Percentiles rank a stretch among this genome's conserved stretches.
phyloP scores from a whole-genome alignment of 2,329 filamentous ascomycete genomes.

The Bipolaris oryzae region DNA sequence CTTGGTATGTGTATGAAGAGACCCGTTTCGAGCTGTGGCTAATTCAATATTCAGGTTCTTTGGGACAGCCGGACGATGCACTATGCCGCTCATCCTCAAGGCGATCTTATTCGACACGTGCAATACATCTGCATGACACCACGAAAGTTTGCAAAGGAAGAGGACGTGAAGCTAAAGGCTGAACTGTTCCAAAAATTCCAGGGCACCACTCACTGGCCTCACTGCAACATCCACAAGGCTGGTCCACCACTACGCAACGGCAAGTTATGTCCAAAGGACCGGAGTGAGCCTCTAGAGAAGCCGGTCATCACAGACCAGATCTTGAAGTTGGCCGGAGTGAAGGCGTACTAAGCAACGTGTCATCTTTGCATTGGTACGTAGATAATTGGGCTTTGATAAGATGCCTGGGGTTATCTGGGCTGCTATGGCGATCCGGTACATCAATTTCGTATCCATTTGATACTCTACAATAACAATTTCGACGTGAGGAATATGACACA shows the following conservation, averaged over 20 bases:
- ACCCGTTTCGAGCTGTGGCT: slow-evolving; percentile 14
- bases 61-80: slow-evolving; percentile 58
- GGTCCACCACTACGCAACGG: slow-evolving; percentile 18
- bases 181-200: slow-evolving; percentile 23
- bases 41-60: slow-evolving; percentile 21
- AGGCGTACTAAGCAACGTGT: background rate
- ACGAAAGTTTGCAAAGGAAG: slow-evolving; percentile 15
- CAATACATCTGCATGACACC: slow-evolving; percentile 35
- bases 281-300: slow-evolving; percentile 28
- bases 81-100: slow-evolving; percentile 33
- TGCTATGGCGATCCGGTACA: too few relatives aligned
- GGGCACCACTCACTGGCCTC: slow-evolving; percentile 33
- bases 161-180: slow-evolving; percentile 26
- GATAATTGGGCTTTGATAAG: too few relatives aligned
- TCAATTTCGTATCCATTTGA: too few relatives aligned
- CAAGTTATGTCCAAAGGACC: slow-evolving; percentile 17
- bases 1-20: slow-evolving; percentile 28
- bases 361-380: background rate
- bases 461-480: too few relatives aligned
- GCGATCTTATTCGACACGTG: slow-evolving; percentile 23
- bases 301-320: slow-evolving; percentile 23
- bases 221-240: slow-evolving; percentile 28
- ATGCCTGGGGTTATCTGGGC: too few relatives aligned
- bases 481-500: too few relatives aligned
- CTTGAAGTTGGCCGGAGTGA: slow-evolving; percentile 3